These are phyloP conservation scores for Cystobasidium onofrii DNA, from an alignment of 768 basidiomycete species.

Conservation along the genomic window DNA sequence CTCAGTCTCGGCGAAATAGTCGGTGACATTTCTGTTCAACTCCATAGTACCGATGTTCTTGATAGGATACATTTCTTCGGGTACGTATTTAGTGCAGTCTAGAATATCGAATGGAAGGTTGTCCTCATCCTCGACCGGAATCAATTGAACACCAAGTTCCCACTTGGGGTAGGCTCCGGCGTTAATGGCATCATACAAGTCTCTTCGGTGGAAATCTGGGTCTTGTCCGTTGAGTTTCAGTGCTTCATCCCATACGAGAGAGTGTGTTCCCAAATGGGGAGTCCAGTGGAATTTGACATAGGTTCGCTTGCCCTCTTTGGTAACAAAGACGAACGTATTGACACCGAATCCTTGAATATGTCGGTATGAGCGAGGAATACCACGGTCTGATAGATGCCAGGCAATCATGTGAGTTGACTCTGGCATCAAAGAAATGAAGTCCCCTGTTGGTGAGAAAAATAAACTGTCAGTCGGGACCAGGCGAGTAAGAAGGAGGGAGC, in stretches of 20 bases:
- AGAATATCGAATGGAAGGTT: conserved; percentile 80
- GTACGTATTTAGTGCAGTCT: conserved; percentile 65
- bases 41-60: conserved; percentile 65
- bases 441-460: neutral
- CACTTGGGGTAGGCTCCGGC: conserved; percentile 64
- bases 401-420: conserved; percentile 64
- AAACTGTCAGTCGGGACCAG: too few species aligned
- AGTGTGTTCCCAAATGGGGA: conserved; percentile 61
- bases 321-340: conserved; percentile 71
- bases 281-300: conserved; percentile 59
- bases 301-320: conserved; percentile 57
- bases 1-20: conserved; percentile 79
- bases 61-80: conserved; percentile 69
- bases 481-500: neutral
- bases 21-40: conserved; percentile 48
- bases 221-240: conserved; percentile 74
- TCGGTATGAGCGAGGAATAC: conserved; percentile 71
- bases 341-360: conserved; percentile 92
- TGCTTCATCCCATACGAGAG: conserved; percentile 80
- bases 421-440: conserved; percentile 26
- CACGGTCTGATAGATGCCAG: conserved; percentile 81
- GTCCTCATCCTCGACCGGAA: conserved; percentile 65
- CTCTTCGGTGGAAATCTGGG: conserved; percentile 83
- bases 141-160: conserved; percentile 66
- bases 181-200: conserved; percentile 74